These are phyloP conservation scores for Eucalyptus cloeziana DNA, from an alignment of 345 rosid species.

Conservation along the genomic window DNA sequence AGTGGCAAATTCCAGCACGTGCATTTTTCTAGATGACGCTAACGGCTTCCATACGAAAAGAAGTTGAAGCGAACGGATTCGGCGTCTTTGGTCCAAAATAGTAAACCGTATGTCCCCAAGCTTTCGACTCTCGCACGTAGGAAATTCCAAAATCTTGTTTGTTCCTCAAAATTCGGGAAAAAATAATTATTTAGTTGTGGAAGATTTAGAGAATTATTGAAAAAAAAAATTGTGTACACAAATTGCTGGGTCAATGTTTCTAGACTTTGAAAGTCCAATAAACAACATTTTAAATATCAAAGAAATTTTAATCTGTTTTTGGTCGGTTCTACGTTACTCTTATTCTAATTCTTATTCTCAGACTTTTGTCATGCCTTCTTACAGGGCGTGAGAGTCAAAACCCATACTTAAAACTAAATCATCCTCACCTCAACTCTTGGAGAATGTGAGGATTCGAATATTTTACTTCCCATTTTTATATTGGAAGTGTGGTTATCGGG, in stretches of 20 bases:
- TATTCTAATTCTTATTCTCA: too few species aligned
- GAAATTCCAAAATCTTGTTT: background rate
- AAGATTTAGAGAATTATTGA: background rate
- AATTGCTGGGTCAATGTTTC: background rate
- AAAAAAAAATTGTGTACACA: background rate
- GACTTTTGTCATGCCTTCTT: too few species aligned
- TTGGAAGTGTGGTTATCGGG: fast-evolving
- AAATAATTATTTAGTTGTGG: background rate
- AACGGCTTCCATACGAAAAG: background rate
- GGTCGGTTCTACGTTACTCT: fast-evolving
- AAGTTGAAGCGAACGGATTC: background rate
- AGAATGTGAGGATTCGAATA: too few species aligned
- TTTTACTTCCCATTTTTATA: too few species aligned
- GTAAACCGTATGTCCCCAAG: background rate
- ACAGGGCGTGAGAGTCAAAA: too few species aligned
- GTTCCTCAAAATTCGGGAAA: background rate
- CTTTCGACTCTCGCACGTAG: background rate
- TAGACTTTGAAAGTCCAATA: background rate
- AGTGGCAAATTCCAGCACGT: background rate
- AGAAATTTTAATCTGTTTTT: background rate
- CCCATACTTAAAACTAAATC: too few species aligned
- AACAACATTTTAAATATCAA: background rate
- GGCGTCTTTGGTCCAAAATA: background rate
- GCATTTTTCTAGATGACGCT: background rate
- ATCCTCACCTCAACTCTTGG: too few species aligned